Percentiles rank a stretch among this genome's conserved stretches.
Conservation (phyloP, 1,139 yeast species). For the Candida sp. region DNA sequence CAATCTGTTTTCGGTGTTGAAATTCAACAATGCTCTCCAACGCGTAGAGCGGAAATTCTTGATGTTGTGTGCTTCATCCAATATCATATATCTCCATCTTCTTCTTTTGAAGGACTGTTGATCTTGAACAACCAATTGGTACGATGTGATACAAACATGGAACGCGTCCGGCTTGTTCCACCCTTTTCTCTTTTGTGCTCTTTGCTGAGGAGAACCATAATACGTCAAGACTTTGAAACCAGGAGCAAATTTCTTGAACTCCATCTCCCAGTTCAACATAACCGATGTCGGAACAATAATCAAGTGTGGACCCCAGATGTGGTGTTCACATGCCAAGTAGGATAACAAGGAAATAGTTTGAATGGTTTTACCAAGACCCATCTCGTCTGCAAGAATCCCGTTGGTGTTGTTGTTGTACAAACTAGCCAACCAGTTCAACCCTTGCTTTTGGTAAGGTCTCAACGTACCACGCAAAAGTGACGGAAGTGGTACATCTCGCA, state of each 20-base stretch:
- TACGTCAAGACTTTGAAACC: slow-evolving; percentile 96
- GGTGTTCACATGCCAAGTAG: slow-evolving; percentile 91
- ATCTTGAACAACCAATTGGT: slow-evolving; percentile 96
- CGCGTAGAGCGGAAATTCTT: slow-evolving; percentile 95
- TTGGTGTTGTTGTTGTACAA: slow-evolving; percentile 91
- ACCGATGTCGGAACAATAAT: slow-evolving; percentile 98
- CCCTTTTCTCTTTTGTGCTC: slow-evolving; percentile 94
- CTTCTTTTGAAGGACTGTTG: slow-evolving; percentile 93
- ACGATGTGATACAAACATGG: slow-evolving; percentile 97
- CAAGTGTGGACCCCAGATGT: slow-evolving; percentile 97
- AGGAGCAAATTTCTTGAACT: slow-evolving; percentile 97
- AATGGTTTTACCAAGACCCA: slow-evolving; percentile 98
- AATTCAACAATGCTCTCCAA: slow-evolving; percentile 95
- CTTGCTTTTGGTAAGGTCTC: slow-evolving; percentile 94
- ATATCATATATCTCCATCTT: slow-evolving; percentile 94
- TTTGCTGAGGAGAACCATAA: slow-evolving; percentile 97
- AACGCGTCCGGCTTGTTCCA: slow-evolving; percentile 98
- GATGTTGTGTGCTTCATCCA: slow-evolving; percentile 98
- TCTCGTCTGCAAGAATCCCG: slow-evolving; percentile 98
- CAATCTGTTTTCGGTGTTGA: slow-evolving; percentile 88
- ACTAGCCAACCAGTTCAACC: slow-evolving; percentile 97
- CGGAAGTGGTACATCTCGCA: slow-evolving; percentile 73
- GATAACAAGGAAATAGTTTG: slow-evolving; percentile 91
- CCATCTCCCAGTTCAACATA: slow-evolving; percentile 99
- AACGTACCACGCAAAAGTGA: slow-evolving; percentile 79